These are phyloP conservation scores for Phytomonas francai DNA, from an alignment of 208 protist species.

Conservation along the genomic window DNA sequence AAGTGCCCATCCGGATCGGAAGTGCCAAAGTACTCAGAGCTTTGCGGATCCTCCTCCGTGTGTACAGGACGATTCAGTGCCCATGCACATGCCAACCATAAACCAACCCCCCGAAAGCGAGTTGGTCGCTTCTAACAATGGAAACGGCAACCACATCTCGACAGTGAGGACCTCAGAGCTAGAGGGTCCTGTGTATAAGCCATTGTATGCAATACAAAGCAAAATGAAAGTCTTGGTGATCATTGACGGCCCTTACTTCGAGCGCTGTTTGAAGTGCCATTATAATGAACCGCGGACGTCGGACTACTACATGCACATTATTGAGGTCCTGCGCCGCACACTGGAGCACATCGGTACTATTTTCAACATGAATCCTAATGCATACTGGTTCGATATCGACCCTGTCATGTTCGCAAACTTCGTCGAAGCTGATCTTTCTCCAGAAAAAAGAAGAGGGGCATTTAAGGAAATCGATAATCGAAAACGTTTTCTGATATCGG, in stretches of 20 bases:
- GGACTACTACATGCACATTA: constrained; percentile 45
- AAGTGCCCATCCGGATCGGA: constrained; percentile 24
- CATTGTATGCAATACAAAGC: constrained; percentile 16
- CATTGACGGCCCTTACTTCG: constrained; percentile 84
- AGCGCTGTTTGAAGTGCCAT: constrained; percentile 43
- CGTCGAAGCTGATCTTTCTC: constrained; percentile 66
- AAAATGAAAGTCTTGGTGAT: constrained; percentile 61
- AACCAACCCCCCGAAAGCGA: background rate
- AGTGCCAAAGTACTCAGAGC: constrained; percentile 18
- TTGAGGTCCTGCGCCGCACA: constrained; percentile 46
- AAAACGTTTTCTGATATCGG: constrained; percentile 53
- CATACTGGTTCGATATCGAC: constrained; percentile 84
- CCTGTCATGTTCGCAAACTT: constrained; percentile 67
- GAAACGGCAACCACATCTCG: background rate
- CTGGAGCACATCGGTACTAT: constrained; percentile 78
- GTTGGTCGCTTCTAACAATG: background rate
- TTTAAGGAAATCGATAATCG: constrained; percentile 47
- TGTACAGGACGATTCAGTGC: background rate
- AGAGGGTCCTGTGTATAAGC: constrained; percentile 21
- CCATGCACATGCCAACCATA: background rate
- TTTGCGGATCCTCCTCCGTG: background rate
- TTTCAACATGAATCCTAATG: constrained; percentile 60
- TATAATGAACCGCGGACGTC: constrained; percentile 20
- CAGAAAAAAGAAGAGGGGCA: constrained; percentile 43
- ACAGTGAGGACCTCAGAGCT: background rate